Base-by-base conservation (phyloP, 2,329 filamentous ascomycete species). In the Fusarium sp. region DNA sequence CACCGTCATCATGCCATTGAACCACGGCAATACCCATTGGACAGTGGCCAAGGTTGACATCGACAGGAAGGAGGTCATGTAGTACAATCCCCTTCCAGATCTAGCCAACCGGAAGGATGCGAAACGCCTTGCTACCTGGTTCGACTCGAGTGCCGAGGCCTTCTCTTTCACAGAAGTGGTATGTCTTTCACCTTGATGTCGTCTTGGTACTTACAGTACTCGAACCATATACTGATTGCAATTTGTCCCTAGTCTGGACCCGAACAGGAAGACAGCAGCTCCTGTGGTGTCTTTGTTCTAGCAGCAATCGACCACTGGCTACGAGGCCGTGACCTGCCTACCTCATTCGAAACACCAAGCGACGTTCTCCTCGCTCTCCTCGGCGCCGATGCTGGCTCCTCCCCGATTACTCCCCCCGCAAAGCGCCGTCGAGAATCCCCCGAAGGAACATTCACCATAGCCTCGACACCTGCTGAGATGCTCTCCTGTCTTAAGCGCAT, bases 371-470 rank as follows among this genome's bases (percentile, higher is more conserved):
- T 44, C 2, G 8, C 42, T 20, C 42, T 44, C 0, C 42, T 44
- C n/a, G 12, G 15, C 5, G 20, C 20, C 9, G 42, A 20, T 20
- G 42, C 7, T 10, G 9, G n/a, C 22, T 44, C 20, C 42, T 16
- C 42, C 15, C 20, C 42, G 4, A 24, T 14, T 3, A 9, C 12
- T 15, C 20, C 42, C 12, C 20, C 42, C 12, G n/a, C 42, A 3
- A 44, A 44, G 20, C 42, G 42, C 7, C n/a, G 12, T 7, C 42
- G 20, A 44, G 0, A 44, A 15, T 14, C 12, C 20, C 20, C 12
- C n/a, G 8, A 14, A 11, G 7, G 1, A 14, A 6, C 5, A 9
- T 2, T 16, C 8, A 0, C n/a, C 20, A 16, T 24, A 0, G 0
- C 42, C n/a, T 20, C 22, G 5, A 24, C 20, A 8, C 20, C 6